Conservation (phyloP, 2,329 filamentous ascomycete genomes). For the Chaetothyriales sp. region DNA sequence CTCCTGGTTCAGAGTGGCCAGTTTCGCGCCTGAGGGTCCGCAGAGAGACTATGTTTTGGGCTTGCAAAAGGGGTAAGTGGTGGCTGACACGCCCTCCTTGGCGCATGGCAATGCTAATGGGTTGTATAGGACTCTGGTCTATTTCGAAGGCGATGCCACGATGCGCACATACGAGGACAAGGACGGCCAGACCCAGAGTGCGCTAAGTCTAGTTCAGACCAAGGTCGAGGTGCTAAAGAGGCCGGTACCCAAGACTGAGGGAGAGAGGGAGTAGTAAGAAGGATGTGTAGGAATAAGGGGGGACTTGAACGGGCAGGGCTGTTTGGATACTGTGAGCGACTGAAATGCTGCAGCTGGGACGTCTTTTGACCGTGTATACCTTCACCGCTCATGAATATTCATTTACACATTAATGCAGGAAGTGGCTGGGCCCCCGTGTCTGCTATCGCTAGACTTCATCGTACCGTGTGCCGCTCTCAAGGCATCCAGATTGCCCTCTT, state of each 20-base stretch:
- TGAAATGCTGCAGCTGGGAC: neutral
- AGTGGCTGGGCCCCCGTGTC: neutral
- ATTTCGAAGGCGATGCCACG: constrained; percentile 67
- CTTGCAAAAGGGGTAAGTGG: constrained; percentile 71
- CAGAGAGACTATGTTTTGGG: constrained; percentile 57
- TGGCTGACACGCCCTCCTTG: constrained; percentile 1
- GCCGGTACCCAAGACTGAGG: constrained; percentile 5
- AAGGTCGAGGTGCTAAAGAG: constrained; percentile 29
- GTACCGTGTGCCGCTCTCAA: too few relatives aligned
- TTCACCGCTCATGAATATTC: constrained; percentile 9
- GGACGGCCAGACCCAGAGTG: constrained; percentile 47
- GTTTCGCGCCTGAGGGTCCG: constrained; percentile 53
- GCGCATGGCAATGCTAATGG: neutral
- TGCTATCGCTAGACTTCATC: neutral
- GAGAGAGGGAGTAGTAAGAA: constrained; percentile 5
- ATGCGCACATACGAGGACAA: constrained; percentile 54
- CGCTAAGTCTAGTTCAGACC: constrained; percentile 69
- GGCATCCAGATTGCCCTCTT: neutral
- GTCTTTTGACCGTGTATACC: neutral
- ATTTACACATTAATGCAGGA: neutral
- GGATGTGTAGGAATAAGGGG: neutral
- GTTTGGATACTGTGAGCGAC: neutral
- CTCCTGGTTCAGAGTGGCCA: constrained; percentile 72
- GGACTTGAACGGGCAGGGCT: neutral
- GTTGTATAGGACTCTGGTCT: constrained; percentile 54